Percentiles rank a stretch among this genome's conserved stretches.
Evolutionary conservation across 805 yeast species (phyloP).

Genomic region (Phaffomyces opuntiae): DNA sequence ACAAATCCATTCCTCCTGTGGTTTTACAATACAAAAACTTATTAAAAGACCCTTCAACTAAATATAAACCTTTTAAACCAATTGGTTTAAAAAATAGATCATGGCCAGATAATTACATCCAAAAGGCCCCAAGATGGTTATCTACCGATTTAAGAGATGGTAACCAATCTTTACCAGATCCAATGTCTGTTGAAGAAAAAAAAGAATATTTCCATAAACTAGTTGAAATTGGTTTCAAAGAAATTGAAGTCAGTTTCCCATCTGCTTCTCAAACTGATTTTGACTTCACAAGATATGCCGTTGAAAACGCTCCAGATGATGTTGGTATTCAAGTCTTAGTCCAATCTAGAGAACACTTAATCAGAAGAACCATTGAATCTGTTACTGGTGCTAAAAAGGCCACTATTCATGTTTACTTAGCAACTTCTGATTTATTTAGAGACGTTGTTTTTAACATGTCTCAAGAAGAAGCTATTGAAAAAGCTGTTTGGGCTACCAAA

Average conservation of each 20-base stretch:
- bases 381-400: conserved; percentile 69
- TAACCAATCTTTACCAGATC: conserved; percentile 76
- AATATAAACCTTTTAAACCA: conserved; percentile 51
- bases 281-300: conserved; percentile 75
- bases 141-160: conserved; percentile 79
- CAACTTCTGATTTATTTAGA: conserved; percentile 69
- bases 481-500: conserved; percentile 66
- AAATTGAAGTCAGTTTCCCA: conserved; percentile 76
- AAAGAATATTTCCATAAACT: conserved; percentile 69
- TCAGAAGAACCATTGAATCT: conserved; percentile 68
- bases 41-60: conserved; percentile 64
- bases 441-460: conserved; percentile 72
- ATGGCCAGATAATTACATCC: conserved; percentile 64
- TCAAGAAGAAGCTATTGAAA: conserved; percentile 55
- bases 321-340: conserved; percentile 68
- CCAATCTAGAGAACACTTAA: conserved; percentile 69
- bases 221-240: conserved; percentile 69
- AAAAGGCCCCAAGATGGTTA: conserved; percentile 74
- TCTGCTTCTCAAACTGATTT: conserved; percentile 79
- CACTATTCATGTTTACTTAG: conserved; percentile 64
- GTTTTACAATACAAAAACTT: conserved; percentile 34
- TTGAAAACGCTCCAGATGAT: conserved; percentile 71
- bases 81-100: conserved; percentile 53
- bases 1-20: conserved; percentile 22
- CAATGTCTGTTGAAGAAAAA: conserved; percentile 70